A percentile compares a stretch with the other conserved stretches of the same genome.
Evolutionary conservation across 306 rosid genomes (phyloP).

Genomic region (Biancaea sappan): DNA sequence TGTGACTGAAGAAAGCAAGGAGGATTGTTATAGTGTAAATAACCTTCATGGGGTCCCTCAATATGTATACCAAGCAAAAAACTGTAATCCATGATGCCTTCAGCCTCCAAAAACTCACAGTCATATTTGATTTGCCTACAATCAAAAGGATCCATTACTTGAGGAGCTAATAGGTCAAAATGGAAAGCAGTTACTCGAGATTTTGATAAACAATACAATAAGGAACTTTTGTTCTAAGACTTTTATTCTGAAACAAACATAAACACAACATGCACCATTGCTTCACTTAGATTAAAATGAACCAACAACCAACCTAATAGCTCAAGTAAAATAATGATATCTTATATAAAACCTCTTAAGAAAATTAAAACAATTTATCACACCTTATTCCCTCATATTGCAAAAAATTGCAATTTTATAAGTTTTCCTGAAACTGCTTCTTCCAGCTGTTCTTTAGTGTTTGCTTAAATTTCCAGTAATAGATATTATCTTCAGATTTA

Average conservation of each 20-base stretch:
- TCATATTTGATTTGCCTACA: conserved; percentile 55
- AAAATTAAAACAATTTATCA: neutral
- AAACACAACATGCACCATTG: neutral
- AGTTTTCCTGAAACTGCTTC: neutral
- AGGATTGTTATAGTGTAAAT: neutral
- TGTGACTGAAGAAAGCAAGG: neutral
- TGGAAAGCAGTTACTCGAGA: neutral
- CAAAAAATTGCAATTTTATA: neutral
- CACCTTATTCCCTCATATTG: neutral
- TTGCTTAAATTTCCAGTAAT: neutral
- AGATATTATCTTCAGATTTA: neutral
- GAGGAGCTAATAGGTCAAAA: neutral
- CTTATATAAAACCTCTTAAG: neutral
- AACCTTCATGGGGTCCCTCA: conserved; percentile 37
- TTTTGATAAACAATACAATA: neutral
- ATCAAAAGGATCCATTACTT: neutral
- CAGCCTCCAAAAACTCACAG: conserved; percentile 51
- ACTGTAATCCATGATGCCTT: conserved; percentile 57
- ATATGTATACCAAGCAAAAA: conserved; percentile 47
- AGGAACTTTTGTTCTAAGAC: neutral
- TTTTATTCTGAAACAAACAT: neutral
- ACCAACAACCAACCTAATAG: neutral
- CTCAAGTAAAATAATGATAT: neutral
- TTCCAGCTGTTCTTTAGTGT: neutral
- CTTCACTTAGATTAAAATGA: neutral